These are phyloP conservation scores for Melanopsichium pennsylvanicum DNA, from an alignment of 1,284 basidiomycete genomes.

Conservation along the genomic window DNA sequence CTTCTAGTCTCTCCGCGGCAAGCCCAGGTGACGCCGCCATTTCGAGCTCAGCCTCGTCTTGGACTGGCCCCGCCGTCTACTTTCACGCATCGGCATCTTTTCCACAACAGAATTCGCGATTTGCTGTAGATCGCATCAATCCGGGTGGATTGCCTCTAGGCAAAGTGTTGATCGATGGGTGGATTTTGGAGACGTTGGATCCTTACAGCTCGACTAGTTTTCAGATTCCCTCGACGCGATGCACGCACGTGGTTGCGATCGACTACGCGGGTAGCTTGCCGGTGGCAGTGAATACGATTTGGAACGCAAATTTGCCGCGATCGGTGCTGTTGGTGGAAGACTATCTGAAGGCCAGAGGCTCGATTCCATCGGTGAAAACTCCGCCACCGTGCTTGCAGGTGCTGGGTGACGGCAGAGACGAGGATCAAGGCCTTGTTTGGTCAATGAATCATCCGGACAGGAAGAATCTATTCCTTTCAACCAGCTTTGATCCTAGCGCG, in stretches of 20 bases:
- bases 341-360: constrained; percentile 58
- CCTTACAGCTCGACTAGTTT: constrained; percentile 95
- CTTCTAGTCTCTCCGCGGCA: constrained; percentile 20
- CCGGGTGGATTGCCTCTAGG: constrained; percentile 78
- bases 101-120: constrained; percentile 78
- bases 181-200: constrained; percentile 95
- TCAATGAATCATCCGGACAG: constrained; percentile 38
- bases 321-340: constrained; percentile 63
- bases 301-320: constrained; percentile 73
- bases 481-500: constrained; percentile 41
- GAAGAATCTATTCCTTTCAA: constrained; percentile 34
- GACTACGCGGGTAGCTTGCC: constrained; percentile 90
- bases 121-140: constrained; percentile 77
- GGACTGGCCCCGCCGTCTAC: constrained; percentile 67
- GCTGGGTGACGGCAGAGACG: constrained; percentile 59
- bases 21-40: constrained; percentile 22
- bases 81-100: constrained; percentile 67
- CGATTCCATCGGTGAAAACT: constrained; percentile 58
- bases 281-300: constrained; percentile 83
- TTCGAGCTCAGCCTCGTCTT: constrained; percentile 66
- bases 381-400: constrained; percentile 57
- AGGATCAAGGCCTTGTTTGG: constrained; percentile 48
- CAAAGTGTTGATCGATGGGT: constrained; percentile 86
- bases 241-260: constrained; percentile 84
- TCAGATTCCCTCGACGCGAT: constrained; percentile 90